Percentiles rank a stretch among this genome's conserved stretches.
Evolutionary conservation across 306 rosid species (phyloP).

Genomic region (Castanea mollissima): DNA sequence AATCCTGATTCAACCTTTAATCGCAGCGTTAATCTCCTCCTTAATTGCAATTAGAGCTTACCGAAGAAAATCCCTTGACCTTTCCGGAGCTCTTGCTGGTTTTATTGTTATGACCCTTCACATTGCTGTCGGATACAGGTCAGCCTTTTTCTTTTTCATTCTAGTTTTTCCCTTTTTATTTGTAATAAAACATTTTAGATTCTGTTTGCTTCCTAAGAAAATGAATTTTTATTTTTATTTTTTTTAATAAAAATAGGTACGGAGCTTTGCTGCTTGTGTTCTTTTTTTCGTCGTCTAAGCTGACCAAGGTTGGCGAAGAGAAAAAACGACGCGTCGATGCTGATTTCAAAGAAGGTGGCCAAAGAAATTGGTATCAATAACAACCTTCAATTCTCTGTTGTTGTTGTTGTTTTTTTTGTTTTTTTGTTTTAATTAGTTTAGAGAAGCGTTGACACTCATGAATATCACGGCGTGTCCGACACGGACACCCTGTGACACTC

Average conservation of each 20-base stretch:
- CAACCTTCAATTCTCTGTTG: neutral
- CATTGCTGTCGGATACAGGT: conserved; percentile 65
- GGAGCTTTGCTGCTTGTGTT: conserved; percentile 76
- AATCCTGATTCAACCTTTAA: conserved; percentile 29
- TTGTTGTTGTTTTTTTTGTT: neutral
- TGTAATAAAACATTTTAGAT: neutral
- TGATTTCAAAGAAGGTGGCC: conserved; percentile 85
- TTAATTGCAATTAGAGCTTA: conserved; percentile 57
- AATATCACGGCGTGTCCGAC: too few species aligned
- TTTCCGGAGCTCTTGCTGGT: conserved; percentile 80
- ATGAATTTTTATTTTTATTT: neutral
- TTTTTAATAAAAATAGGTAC: conserved; percentile 32
- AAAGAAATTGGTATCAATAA: conserved; percentile 67
- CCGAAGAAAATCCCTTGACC: conserved; percentile 60
- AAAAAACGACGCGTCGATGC: conserved; percentile 72
- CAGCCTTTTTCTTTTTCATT: neutral
- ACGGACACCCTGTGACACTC: too few species aligned
- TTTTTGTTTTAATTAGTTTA: neutral
- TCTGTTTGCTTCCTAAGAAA: neutral
- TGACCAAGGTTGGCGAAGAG: conserved; percentile 77
- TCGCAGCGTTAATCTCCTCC: conserved; percentile 46
- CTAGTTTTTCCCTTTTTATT: neutral
- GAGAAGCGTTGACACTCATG: too few species aligned
- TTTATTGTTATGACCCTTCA: conserved; percentile 68
- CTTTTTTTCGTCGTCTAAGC: conserved; percentile 74